phyloP scores from a whole-genome alignment of 768 basidiomycete species.

The Mycena capillaripes region DNA sequence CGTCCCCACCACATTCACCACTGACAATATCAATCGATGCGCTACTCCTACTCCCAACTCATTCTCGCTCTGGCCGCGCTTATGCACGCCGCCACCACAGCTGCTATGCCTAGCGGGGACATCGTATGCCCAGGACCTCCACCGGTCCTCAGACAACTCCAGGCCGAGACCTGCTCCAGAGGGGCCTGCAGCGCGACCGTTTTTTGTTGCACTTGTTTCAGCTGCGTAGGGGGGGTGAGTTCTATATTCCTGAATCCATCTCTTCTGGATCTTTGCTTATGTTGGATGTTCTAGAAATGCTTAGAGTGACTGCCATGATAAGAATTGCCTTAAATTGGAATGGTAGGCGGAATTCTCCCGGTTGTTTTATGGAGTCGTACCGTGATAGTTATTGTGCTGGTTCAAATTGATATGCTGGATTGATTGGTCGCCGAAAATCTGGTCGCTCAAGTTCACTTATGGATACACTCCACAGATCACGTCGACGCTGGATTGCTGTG shows the following conservation, averaged over 20 bases:
- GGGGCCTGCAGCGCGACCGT: constrained; percentile 11
- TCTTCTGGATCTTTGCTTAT: constrained; percentile 19
- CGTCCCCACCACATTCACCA: constrained; percentile 10
- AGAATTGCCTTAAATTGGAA: constrained; percentile 16
- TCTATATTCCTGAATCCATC: constrained; percentile 12
- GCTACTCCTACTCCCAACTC: constrained; percentile 16
- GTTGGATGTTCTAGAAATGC: constrained; percentile 20
- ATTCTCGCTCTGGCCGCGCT: constrained; percentile 15
- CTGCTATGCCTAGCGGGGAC: constrained; percentile 2
- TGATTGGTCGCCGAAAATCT: too few relatives aligned
- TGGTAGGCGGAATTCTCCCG: too few relatives aligned
- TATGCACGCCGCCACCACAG: constrained; percentile 9
- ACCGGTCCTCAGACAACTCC: constrained; percentile 13
- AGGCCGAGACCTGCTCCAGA: constrained; percentile 3
- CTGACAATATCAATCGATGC: constrained; percentile 11
- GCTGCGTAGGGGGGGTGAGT: neutral
- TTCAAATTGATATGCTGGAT: too few relatives aligned
- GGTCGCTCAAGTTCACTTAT: too few relatives aligned
- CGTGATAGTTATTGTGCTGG: too few relatives aligned
- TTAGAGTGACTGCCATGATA: constrained; percentile 13
- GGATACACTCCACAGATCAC: too few relatives aligned
- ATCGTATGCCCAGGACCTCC: constrained; percentile 1
- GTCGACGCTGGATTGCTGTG: too few relatives aligned
- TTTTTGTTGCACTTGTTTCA: constrained; percentile 13
- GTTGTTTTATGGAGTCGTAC: too few relatives aligned